These are phyloP conservation scores for Incumbomyces lentus DNA, from an alignment of 2,329 filamentous ascomycete species.

Conservation along the genomic window DNA sequence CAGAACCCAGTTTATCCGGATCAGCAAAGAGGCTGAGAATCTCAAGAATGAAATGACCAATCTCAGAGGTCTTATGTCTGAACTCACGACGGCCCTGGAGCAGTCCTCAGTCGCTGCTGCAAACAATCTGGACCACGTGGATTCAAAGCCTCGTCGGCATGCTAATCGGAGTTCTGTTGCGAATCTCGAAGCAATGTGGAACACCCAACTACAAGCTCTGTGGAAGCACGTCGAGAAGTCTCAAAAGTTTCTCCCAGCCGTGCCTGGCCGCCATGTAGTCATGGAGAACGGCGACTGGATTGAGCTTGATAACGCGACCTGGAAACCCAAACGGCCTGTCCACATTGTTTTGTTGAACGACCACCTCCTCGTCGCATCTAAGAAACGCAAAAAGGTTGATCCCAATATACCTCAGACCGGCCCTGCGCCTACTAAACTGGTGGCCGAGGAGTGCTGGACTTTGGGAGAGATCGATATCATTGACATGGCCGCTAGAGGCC, in stretches of 20 bases:
- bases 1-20: constrained; percentile 95
- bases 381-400: constrained; percentile 84
- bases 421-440: constrained; percentile 56
- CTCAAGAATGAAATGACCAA: constrained; percentile 92
- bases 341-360: constrained; percentile 91
- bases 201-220: constrained; percentile 60
- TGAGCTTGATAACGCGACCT: constrained; percentile 92
- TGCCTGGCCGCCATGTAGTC: constrained; percentile 83
- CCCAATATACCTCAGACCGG: constrained; percentile 39
- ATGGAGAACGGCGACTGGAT: constrained; percentile 91
- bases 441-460: constrained; percentile 90
- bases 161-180: constrained; percentile 86
- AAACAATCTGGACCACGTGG: constrained; percentile 36
- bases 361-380: constrained; percentile 78
- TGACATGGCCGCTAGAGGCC: constrained; percentile 55
- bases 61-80: constrained; percentile 80
- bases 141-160: constrained; percentile 43
- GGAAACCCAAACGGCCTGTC: constrained; percentile 82
- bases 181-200: constrained; percentile 60
- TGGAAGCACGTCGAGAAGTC: constrained; percentile 98
- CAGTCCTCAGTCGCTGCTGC: constrained; percentile 21
- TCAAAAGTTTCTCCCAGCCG: constrained; percentile 88
- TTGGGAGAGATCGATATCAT: constrained; percentile 86
- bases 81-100: constrained; percentile 63
- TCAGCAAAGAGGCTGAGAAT: constrained; percentile 97